Base-by-base conservation (phyloP, 305 asterid genomes). In the Solanum chacoense region DNA sequence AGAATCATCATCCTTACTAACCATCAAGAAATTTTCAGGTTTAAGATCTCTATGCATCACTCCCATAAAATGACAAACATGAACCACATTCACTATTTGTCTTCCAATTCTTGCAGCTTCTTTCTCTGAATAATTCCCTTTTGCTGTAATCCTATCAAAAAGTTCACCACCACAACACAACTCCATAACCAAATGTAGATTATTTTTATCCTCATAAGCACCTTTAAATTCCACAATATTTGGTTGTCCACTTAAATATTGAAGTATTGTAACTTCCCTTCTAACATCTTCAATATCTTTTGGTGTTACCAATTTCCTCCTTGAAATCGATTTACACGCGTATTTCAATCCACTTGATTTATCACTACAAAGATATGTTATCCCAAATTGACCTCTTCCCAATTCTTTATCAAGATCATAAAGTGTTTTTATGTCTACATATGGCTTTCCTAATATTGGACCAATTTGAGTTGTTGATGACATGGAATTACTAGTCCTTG, bases 21-120 rank as follows among this genome's bases (percentile, higher is more conserved):
- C 90, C 84, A 88, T 79, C 90, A 88, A 85, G 78, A 88, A 88
- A 37, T 88, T 88, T 69, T 88, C 90, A 16, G 90, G 90, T 76
- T 88, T 88, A 24, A 88, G 87, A 65, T 88, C 90, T 31, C 90
- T 88, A 72, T 88, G 90, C 85, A 88, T 88, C 2, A 88, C 90
- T 59, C 90, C 90, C 90, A 88, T 88, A 80, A 88, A 88, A 85
- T 88, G 90, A 35, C 88, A 88, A 14, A 16, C 88, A 59, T 88
- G 88, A 24, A 88, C 90, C 86, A 88, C 90, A 74, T 85, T 88
- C 22, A 88, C 88, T 16, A 88, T 74, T 50, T 88, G 90, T 22
- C 88, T 88, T 29, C 88, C 90, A 74, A 88, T 88, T 50, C 85
- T 50, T n/a, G 90, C 90, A 2, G 90, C 90, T 55, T 85, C 90